phyloP scores from a whole-genome alignment of 108 stramenopile species.

The Licmophora abbreviata region DNA sequence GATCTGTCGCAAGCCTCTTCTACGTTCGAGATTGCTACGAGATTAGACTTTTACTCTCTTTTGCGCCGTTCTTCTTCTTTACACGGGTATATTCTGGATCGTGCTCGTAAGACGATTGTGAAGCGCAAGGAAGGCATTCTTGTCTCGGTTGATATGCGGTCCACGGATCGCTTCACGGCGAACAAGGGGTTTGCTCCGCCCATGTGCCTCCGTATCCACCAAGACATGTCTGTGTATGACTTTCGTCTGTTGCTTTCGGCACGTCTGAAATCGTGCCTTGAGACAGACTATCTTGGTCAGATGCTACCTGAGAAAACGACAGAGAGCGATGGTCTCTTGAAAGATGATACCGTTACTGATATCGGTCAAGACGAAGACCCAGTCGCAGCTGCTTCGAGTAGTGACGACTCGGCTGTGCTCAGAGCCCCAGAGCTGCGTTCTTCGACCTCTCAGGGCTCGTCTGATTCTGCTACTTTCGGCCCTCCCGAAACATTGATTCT shows the following conservation, averaged over 20 bases:
- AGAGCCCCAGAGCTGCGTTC: too few relatives aligned
- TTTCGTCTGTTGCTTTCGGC: conserved; percentile 43
- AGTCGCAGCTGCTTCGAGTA: background rate
- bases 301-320: background rate
- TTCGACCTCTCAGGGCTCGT: conserved; percentile 13
- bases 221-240: conserved; percentile 45
- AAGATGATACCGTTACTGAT: background rate
- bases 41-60: too few relatives aligned
- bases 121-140: too few relatives aligned
- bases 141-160: too few relatives aligned
- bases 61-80: too few relatives aligned
- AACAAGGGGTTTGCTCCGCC: too few relatives aligned
- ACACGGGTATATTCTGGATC: too few relatives aligned
- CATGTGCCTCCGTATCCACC: conserved; percentile 46
- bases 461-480: conserved; percentile 11
- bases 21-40: too few relatives aligned
- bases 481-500: conserved; percentile 40
- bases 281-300: background rate
- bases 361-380: background rate
- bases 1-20: too few relatives aligned
- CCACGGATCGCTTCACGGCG: too few relatives aligned
- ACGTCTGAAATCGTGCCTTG: conserved; percentile 17
- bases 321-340: background rate
- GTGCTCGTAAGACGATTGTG: too few relatives aligned
- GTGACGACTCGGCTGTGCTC: background rate